A percentile compares a stretch with the other conserved stretches of the same genome.
These are phyloP conservation scores for Xylaria sp. DNA, from an alignment of 495 filamentous ascomycete species.

Conservation along the genomic window DNA sequence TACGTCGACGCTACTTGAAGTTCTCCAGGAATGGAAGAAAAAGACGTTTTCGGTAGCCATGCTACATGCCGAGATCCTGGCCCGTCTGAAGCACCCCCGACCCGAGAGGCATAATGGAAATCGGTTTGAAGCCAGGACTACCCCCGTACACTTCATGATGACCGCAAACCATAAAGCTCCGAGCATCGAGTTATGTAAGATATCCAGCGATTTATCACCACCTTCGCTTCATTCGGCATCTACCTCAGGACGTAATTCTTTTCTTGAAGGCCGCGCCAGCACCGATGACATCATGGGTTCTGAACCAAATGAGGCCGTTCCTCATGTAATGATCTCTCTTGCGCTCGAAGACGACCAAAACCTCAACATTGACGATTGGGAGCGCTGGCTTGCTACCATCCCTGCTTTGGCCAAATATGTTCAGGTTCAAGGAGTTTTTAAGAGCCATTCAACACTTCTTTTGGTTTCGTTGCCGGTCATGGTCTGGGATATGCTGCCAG, in stretches of 20 bases:
- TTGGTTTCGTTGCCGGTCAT: constrained; percentile 57
- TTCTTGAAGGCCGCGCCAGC: constrained; percentile 20
- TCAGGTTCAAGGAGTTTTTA: constrained; percentile 60
- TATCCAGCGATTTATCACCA: constrained; percentile 38
- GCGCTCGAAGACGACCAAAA: constrained; percentile 59
- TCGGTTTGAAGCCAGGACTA: constrained; percentile 56
- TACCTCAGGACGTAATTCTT: constrained; percentile 31
- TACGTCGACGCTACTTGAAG: constrained; percentile 58
- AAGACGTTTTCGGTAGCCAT: constrained; percentile 57
- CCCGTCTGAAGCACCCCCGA: constrained; percentile 58
- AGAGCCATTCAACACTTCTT: constrained; percentile 59
- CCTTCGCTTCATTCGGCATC: constrained; percentile 37
- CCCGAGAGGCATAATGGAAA: constrained; percentile 57
- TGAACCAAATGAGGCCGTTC: constrained; percentile 49
- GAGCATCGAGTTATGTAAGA: constrained; percentile 55
- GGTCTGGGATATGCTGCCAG: constrained; percentile 60
- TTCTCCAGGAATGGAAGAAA: constrained; percentile 56
- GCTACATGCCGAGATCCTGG: constrained; percentile 60
- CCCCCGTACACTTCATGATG: constrained; percentile 62
- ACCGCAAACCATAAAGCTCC: constrained; percentile 59
- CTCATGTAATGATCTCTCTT: constrained; percentile 60
- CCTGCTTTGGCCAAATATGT: constrained; percentile 59
- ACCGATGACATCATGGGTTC: constrained; percentile 35
- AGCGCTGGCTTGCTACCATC: constrained; percentile 53
- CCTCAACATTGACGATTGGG: constrained; percentile 55